Percentiles rank a stretch among this genome's conserved stretches.
These are phyloP conservation scores for Globomyces pollinis-pini DNA, from an alignment of 192 early-diverging fungal genomes.

Conservation along the genomic window DNA sequence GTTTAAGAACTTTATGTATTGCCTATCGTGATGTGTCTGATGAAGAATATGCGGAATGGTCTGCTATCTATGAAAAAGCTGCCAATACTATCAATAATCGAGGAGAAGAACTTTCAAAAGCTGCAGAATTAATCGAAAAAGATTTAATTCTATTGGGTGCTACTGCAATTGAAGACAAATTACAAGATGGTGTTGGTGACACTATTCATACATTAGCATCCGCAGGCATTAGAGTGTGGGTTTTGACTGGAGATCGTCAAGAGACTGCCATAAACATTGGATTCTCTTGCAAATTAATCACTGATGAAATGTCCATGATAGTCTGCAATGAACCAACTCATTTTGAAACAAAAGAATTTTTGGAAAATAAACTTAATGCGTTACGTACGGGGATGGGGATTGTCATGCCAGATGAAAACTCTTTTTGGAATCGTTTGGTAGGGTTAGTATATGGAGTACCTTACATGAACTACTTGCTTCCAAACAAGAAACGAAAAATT, in stretches of 20 bases:
- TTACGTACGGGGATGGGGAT: conserved; percentile 46
- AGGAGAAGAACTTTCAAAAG: conserved; percentile 77
- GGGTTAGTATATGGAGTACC: conserved; percentile 3
- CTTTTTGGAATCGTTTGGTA: background rate
- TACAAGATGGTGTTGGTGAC: conserved; percentile 98
- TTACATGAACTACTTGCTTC: conserved; percentile 18
- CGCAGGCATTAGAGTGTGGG: conserved; percentile 96
- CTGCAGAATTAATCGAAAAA: conserved; percentile 92
- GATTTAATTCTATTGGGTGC: conserved; percentile 87
- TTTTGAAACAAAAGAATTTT: conserved; percentile 85
- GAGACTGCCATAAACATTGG: conserved; percentile 99
- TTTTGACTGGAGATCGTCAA: conserved; percentile 94
- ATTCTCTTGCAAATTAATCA: conserved; percentile 90
- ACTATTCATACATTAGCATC: conserved; percentile 91
- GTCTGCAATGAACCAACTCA: conserved; percentile 87
- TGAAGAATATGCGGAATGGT: conserved; percentile 82
- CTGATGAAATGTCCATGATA: conserved; percentile 93
- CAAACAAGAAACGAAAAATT: conserved; percentile 17
- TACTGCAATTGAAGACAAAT: conserved; percentile 96
- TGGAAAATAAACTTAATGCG: conserved; percentile 78
- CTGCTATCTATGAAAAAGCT: conserved; percentile 68
- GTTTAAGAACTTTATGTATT: conserved; percentile 90
- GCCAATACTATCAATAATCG: conserved; percentile 88
- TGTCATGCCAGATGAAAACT: background rate
- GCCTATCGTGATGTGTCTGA: conserved; percentile 87